These are phyloP conservation scores for Solanum sejunctum DNA, from an alignment of 257 asterid species.

Conservation along the genomic window DNA sequence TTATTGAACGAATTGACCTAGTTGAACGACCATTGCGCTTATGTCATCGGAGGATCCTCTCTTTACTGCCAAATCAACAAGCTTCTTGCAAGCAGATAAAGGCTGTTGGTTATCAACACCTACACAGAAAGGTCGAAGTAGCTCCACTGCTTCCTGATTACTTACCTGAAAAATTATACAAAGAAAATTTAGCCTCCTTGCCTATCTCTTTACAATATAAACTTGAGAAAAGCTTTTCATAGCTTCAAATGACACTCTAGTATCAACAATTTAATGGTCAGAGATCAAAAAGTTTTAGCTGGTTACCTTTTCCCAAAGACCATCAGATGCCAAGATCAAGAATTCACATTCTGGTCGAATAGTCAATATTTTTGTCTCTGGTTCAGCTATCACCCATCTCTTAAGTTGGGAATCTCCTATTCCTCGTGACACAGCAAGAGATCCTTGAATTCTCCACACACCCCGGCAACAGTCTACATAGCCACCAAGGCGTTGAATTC, in stretches of 20 bases:
- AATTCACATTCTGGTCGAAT: conserved; percentile 55
- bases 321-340: conserved; percentile 75
- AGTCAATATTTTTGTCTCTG: conserved; percentile 36
- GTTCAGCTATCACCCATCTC: conserved; percentile 71
- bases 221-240: background rate
- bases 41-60: conserved; percentile 71
- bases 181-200: background rate
- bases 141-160: conserved; percentile 77
- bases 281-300: background rate
- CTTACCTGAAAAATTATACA: conserved; percentile 34
- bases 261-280: no score
- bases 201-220: background rate
- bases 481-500: conserved; percentile 66
- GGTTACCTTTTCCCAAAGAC: conserved; percentile 73
- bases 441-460: conserved; percentile 82
- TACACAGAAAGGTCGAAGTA: conserved; percentile 29
- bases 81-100: conserved; percentile 56
- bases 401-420: conserved; percentile 70
- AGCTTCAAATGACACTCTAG: background rate
- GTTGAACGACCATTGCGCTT: conserved; percentile 47
- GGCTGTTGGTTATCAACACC: conserved; percentile 24
- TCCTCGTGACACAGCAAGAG: conserved; percentile 75
- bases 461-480: conserved; percentile 67
- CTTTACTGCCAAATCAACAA: conserved; percentile 42
- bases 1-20: conserved; percentile 32